Conservation (phyloP, 495 filamentous ascomycete genomes). For the Staphylotrichum tortipilum region DNA sequence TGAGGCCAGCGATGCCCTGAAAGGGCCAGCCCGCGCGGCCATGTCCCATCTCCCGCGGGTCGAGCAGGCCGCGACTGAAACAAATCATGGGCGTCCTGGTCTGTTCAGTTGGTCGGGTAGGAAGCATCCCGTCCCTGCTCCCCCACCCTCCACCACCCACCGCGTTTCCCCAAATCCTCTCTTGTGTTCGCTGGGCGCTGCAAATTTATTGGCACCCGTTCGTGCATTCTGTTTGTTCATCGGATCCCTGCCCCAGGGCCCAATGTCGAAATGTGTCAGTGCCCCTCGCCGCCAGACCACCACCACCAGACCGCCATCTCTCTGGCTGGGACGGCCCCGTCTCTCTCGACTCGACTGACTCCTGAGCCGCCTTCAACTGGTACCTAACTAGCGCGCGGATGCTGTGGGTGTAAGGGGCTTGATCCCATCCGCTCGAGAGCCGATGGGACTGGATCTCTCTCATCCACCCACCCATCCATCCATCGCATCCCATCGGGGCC, state of each 20-base stretch:
- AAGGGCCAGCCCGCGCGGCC: constrained; percentile 4
- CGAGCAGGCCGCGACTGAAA: background rate
- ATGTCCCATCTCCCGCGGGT: background rate
- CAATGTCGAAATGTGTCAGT: background rate
- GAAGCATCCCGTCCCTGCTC: too few species aligned
- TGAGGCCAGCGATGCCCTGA: background rate
- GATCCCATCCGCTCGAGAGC: too few species aligned
- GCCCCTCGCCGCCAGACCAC: background rate
- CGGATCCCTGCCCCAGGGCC: too few species aligned
- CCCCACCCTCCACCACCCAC: too few species aligned
- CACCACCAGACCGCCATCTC: background rate
- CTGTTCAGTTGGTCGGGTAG: too few species aligned
- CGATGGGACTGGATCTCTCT: too few species aligned
- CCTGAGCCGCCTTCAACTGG: too few species aligned
- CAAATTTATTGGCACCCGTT: background rate
- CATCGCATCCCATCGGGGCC: background rate
- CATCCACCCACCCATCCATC: too few species aligned
- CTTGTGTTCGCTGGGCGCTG: background rate
- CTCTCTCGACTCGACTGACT: too few species aligned
- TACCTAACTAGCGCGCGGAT: background rate
- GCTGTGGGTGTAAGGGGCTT: background rate
- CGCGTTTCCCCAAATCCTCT: background rate
- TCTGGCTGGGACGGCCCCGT: background rate
- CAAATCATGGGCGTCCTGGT: background rate
- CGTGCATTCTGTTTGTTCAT: too few species aligned